phyloP scores from a whole-genome alignment of 768 basidiomycete genomes.

The Tricholoma terreum region DNA sequence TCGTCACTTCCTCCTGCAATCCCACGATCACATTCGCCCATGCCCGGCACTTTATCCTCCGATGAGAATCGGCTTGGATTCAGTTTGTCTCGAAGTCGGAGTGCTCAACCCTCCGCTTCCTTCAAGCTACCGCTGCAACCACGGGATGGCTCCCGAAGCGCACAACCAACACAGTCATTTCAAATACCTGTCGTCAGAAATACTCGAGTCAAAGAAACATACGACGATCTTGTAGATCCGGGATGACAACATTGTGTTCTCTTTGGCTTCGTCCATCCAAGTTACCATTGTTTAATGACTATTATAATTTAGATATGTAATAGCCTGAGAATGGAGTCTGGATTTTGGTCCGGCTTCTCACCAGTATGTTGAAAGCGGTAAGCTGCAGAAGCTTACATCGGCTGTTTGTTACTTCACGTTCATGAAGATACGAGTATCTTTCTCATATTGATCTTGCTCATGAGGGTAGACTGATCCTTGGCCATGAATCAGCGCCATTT shows the following conservation, averaged over 20 bases:
- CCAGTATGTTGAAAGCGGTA: no score
- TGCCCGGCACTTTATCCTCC: conserved; percentile 32
- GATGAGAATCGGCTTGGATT: conserved; percentile 51
- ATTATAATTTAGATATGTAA: neutral
- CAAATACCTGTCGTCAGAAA: conserved; percentile 13
- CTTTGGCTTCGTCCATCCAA: neutral
- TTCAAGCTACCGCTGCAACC: conserved; percentile 33
- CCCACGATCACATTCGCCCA: conserved; percentile 58
- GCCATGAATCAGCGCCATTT: no score
- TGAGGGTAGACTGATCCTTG: no score
- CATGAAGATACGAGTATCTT: no score
- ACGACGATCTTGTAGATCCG: conserved; percentile 9
- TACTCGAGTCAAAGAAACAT: conserved; percentile 11
- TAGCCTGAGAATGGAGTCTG: neutral
- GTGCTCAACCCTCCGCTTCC: conserved; percentile 45
- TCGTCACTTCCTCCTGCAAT: conserved; percentile 72
- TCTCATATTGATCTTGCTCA: no score
- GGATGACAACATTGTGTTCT: conserved; percentile 7
- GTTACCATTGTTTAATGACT: neutral
- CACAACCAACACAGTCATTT: conserved; percentile 19
- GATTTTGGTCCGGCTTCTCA: no score
- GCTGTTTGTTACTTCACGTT: no score
- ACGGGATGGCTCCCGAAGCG: conserved; percentile 53
- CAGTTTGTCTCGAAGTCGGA: conserved; percentile 59
- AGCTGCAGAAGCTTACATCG: no score